Base-by-base conservation (phyloP, 805 yeast genomes). In the Sungouiozyma ichnusensis region DNA sequence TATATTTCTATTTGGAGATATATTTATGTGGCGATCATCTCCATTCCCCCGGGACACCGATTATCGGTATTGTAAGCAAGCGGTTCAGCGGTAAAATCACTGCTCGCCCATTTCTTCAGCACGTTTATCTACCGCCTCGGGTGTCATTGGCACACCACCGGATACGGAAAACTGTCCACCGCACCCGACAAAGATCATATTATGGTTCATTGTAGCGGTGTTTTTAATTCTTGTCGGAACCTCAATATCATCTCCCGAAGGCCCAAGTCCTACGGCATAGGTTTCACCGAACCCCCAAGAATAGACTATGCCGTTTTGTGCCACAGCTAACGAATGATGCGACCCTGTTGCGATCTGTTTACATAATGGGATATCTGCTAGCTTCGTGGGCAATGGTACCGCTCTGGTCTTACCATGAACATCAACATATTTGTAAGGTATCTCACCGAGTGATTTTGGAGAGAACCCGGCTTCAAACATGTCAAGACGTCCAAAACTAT, bases 211-310 rank as follows among this genome's bases (percentile, higher is more conserved):
- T 1, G 97, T 87, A 2, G 99, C 99, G 3, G 97, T 92, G 62
- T 94, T 92, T 51, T 79, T 77, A 53, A 92, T 85, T 62, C 90
- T 76, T 0, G 96, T 84, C 36, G 98, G 99, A 16, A 68, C 68
- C 41, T 79, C 94, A 42, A 86, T 82, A 60, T 92, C 97, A 37
- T 85, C 96, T 32, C 84, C 79, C 4, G 71, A 68, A 16, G 87
- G 88, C 6, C 98, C 98, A 45, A 87, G 78, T 11, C 99, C 99
- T 27, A 90, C 80, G 16, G 95, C 98, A 63, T 86, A 92, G 1
- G 96, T 88, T 51, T 90, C 97, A 36, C 94, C 97, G 59, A 88
- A 92, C 1, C 99, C 99, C 99, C 99, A 92, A 1, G 97, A 76
- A 66, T 78, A 92, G 1, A 79, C 84, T 40, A 84, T 67, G 13